Base-by-base conservation (phyloP, 441 rosid genomes). In the Euphorbia schlechtendalii region DNA sequence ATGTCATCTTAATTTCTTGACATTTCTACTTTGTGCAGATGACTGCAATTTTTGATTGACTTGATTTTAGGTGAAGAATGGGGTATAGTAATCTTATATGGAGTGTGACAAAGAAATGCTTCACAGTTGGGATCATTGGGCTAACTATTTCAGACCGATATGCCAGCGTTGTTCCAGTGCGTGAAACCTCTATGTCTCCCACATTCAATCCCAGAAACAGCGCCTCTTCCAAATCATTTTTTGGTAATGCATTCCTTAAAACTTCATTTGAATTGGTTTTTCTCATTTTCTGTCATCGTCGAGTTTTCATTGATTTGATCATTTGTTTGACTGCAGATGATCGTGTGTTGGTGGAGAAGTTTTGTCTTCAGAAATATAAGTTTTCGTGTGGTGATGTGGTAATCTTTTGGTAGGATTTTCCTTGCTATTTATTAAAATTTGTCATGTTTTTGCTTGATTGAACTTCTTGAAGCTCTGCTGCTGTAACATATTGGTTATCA, bases 381-480 rank as follows among this genome's bases (percentile, higher is more conserved):
- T 93, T 90, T 71, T 81, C 87, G 0, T 84, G 69, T 45, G 98
- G 97, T 2, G 96, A 93, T 66, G 91, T 90, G 52, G 72, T 90
- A 38, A 83, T 88, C 64, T 85, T 88, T 72, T 15, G 90, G 97
- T 90, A 77, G 45, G 78, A 73, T 46, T 43, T 60, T 56, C 55
- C 41, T 45, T 27, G 18, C 28, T 34, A 8, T 20, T 36, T 36
- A 3, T 8, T 36, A 36, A 36, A 36, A 36, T 36, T 36, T 5
- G 2, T 36, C 40, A 36, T 36, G 8, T 1, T 36, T 5, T 36
- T 36, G 2, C 40, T 2, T 36, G 10, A 36, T 36, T 5, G 40
- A 36, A 36, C 40, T 36, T 36, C 6, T 9, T 36, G 40, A 36
- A 5, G 8, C 40, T 36, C 1, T 36, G 40, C 40, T 5, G 40